Conservation (phyloP, 164 flowering plant genomes). For the Chimonanthus praecox region DNA sequence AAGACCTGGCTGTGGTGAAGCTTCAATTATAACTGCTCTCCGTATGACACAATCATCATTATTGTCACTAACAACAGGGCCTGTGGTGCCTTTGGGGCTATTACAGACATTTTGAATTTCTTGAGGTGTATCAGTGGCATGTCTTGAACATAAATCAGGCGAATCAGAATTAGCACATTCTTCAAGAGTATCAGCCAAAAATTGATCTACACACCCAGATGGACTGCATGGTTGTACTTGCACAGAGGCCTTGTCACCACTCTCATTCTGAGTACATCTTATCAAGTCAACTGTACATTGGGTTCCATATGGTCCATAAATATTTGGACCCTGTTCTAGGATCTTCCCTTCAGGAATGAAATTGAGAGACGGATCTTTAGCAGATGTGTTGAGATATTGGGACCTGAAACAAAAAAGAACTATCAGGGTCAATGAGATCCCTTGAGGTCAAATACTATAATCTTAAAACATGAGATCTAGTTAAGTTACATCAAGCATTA, state of each 20-base stretch:
- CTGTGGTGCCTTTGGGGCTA: conserved; percentile 8
- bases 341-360: conserved; percentile 11
- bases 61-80: not conserved
- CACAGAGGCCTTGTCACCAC: conserved; percentile 9
- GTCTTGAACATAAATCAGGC: conserved; percentile 10
- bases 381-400: conserved; percentile 12
- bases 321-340: conserved; percentile 3
- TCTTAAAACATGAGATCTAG: not conserved
- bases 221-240: conserved; percentile 24
- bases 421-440: conserved; percentile 1
- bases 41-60: not conserved
- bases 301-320: conserved; percentile 7
- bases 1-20: conserved; percentile 12
- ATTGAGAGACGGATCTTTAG: conserved; percentile 12
- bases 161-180: conserved; percentile 16
- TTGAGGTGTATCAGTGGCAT: conserved; percentile 16
- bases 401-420: conserved; percentile 22
- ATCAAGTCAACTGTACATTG: conserved; percentile 2
- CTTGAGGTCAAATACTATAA: not conserved
- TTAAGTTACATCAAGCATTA: conserved; percentile 4
- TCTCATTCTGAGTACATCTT: conserved; percentile 14
- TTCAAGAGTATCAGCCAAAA: conserved; percentile 31
- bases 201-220: conserved; percentile 30
- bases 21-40: conserved; percentile 5
- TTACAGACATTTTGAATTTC: conserved; percentile 7